Percentiles rank a stretch among this genome's conserved stretches.
These are phyloP conservation scores for Phyllostachys edulis DNA, from an alignment of 176 grass and related monocot species.

Conservation along the genomic window DNA sequence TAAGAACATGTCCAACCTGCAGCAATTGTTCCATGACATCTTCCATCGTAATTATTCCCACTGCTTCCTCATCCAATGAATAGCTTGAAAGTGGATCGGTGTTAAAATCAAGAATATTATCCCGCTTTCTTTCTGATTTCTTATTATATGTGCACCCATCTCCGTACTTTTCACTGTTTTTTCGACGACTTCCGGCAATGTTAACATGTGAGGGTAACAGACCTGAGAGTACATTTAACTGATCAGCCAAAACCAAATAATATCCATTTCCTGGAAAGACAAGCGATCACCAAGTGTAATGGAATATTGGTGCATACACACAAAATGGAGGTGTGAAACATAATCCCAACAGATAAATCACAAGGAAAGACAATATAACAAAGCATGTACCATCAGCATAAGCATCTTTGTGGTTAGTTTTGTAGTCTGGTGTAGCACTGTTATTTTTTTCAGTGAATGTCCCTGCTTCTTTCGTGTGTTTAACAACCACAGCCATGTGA, in stretches of 20 bases:
- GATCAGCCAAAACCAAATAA: constrained; percentile 41
- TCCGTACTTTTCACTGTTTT: constrained; percentile 62
- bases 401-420: constrained; percentile 47
- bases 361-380: constrained; percentile 4
- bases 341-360: not conserved
- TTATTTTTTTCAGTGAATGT: constrained; percentile 51
- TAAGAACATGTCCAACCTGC: constrained; percentile 61
- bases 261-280: constrained; percentile 27
- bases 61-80: constrained; percentile 84
- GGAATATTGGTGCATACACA: constrained; percentile 21
- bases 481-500: constrained; percentile 96
- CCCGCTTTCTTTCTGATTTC: constrained; percentile 55
- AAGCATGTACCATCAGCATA: constrained; percentile 50
- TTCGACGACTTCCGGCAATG: constrained; percentile 43
- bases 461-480: constrained; percentile 56
- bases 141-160: constrained; percentile 55
- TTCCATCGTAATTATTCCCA: constrained; percentile 99
- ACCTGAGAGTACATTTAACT: constrained; percentile 49
- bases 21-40: constrained; percentile 96
- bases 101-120: constrained; percentile 98
- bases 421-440: constrained; percentile 46
- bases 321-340: not conserved
- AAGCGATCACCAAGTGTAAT: constrained; percentile 19
- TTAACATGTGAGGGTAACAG: constrained; percentile 45
- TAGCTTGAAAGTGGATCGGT: constrained; percentile 66